These are phyloP conservation scores for Rhizophagus clarus DNA, from an alignment of 192 early-diverging fungal species.

Conservation along the genomic window DNA sequence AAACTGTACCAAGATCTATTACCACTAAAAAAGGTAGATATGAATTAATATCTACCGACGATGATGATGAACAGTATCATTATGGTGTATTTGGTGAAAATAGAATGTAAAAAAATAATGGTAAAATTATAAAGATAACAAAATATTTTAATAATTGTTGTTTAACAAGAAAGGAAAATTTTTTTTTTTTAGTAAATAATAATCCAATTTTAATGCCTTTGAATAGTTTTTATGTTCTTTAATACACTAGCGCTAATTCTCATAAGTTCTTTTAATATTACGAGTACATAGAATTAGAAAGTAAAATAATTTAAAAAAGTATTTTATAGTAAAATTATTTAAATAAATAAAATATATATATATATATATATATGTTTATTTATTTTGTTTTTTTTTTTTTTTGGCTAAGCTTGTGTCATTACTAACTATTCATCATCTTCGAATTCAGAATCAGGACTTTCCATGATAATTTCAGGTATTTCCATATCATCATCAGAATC, in stretches of 20 bases:
- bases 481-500: slow-evolving; percentile 23
- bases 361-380: too few relatives aligned
- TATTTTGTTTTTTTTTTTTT: too few relatives aligned
- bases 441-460: slow-evolving; percentile 28
- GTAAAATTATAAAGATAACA: neutral
- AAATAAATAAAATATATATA: too few relatives aligned
- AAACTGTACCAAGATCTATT: neutral
- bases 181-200: too few relatives aligned
- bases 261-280: too few relatives aligned
- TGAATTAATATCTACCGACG: neutral
- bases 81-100: slow-evolving; percentile 7
- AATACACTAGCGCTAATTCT: too few relatives aligned
- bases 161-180: neutral
- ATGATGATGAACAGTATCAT: slow-evolving; percentile 26
- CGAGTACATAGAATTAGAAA: too few relatives aligned
- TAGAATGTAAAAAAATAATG: neutral
- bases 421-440: neutral
- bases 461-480: slow-evolving; percentile 21
- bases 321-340: too few relatives aligned
- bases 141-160: neutral
- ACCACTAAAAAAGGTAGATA: slow-evolving; percentile 13
- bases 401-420: neutral
- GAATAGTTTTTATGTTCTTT: too few relatives aligned
- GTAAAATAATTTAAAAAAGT: too few relatives aligned
- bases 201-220: too few relatives aligned